These are phyloP conservation scores for Coniochaeta sp. DNA, from an alignment of 2,329 filamentous ascomycete genomes.

Conservation along the genomic window DNA sequence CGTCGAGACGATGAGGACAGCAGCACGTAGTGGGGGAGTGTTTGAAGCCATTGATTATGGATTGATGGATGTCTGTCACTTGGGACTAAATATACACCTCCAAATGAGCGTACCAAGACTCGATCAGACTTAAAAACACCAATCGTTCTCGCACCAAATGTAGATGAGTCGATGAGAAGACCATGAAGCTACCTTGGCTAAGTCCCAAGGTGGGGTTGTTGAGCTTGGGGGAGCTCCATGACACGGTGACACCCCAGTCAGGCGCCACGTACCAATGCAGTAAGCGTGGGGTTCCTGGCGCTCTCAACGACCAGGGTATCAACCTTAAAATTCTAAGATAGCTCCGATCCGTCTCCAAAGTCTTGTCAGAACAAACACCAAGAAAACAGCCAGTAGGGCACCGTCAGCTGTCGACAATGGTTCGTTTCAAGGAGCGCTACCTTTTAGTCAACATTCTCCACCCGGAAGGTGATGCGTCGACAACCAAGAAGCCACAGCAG, in stretches of 20 bases:
- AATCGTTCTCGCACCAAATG: too few relatives aligned
- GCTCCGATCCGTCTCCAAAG: neutral
- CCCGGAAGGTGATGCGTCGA: constrained; percentile 44
- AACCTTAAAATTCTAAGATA: neutral
- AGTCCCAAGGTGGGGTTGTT: neutral
- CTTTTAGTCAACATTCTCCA: constrained; percentile 92
- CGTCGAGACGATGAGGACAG: constrained; percentile 83
- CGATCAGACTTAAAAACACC: neutral
- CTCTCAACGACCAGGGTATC: too few relatives aligned
- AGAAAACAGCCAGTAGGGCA: neutral
- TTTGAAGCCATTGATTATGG: constrained; percentile 23
- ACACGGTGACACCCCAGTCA: neutral
- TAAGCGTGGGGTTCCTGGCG: neutral
- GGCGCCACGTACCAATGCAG: too few relatives aligned
- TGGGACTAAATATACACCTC: neutral
- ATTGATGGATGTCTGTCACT: neutral
- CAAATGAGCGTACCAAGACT: neutral
- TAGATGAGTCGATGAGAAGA: neutral
- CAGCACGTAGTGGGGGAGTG: constrained; percentile 52
- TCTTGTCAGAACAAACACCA: neutral
- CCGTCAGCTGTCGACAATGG: constrained; percentile 49
- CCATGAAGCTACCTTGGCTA: neutral
- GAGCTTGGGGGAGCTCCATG: neutral
- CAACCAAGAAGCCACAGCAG: constrained; percentile 19
- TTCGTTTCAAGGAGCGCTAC: constrained; percentile 93